Conservation (phyloP, 1,284 basidiomycete species). For the Cryptococcus sp. region DNA sequence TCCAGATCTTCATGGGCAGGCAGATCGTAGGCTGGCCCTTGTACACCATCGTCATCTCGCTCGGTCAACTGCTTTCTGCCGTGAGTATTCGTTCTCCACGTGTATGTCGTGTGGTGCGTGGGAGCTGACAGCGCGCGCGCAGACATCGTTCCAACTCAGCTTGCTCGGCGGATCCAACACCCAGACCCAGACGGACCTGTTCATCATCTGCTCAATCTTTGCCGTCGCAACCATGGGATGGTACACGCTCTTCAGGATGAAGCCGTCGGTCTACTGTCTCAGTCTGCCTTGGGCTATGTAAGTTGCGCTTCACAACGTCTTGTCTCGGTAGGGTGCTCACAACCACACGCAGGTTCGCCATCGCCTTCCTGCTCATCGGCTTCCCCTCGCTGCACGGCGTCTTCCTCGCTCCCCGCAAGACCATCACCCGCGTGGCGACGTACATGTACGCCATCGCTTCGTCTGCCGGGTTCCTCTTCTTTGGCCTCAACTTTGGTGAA, state of each 20-base stretch:
- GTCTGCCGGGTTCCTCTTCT: constrained; percentile 83
- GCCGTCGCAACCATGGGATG: constrained; percentile 77
- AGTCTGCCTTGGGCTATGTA: constrained; percentile 77
- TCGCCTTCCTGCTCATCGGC: constrained; percentile 86
- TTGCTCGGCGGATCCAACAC: constrained; percentile 79
- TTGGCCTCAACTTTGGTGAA: constrained; percentile 92
- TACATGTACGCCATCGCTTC: constrained; percentile 85
- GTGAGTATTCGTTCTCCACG: constrained; percentile 32
- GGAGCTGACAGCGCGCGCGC: constrained; percentile 3
- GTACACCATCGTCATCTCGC: constrained; percentile 80
- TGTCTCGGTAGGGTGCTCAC: background rate
- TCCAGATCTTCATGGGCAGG: constrained; percentile 75
- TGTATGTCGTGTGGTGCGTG: background rate
- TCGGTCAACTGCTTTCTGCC: constrained; percentile 64
- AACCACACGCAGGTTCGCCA: constrained; percentile 57
- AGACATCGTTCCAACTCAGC: constrained; percentile 90
- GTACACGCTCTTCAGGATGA: constrained; percentile 85
- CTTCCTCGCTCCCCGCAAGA: constrained; percentile 62
- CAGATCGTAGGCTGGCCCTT: constrained; percentile 79
- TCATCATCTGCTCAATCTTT: constrained; percentile 81
- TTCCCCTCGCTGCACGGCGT: constrained; percentile 68
- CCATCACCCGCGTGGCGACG: constrained; percentile 71
- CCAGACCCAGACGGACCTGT: constrained; percentile 75
- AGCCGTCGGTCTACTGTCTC: constrained; percentile 80
- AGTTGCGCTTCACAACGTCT: constrained; percentile 12